Base-by-base conservation (phyloP, 345 rosid genomes). In the Noccaea caerulescens region DNA sequence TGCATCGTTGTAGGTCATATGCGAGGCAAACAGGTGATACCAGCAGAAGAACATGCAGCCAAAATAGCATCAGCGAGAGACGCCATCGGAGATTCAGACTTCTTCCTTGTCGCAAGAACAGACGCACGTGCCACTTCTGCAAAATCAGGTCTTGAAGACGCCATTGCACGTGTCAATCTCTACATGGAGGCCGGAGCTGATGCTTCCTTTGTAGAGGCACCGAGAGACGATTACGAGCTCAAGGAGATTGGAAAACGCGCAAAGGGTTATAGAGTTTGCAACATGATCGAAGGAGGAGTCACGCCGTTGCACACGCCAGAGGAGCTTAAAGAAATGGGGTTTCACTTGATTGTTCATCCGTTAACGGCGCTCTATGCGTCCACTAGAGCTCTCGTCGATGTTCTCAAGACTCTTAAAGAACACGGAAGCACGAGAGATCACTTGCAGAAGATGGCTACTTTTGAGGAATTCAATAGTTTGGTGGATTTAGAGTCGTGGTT, bases 271-370 rank as follows among this genome's bases (percentile, higher is more conserved):
- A 71, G 85, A 60, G 71, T 79, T 10, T 84, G 86, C 55, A 84
- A 86, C 69, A 79, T 82, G 88, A 57, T 82, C 50, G 88, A 82
- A 84, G 85, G 88, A 16, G 86, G 90, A 14, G 64, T 69, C 3
- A 84, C 88, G 3, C 86, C 86, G 1, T 68, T 86, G 74, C 87
- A 77, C 62, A 60, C 76, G 0, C 86, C 87, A n/a, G 79, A 84
- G 71, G 84, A 86, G 80, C 81, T 84, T 51, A 84, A 77, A 57
- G 83, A 66, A 25, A 80, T 84, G 86, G 83, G 86, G 0, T 86
- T 84, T 61, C 81, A 82, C 32, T 59, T 69, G 61, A 63, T 76
- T 13, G 69, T 68, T 65, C 67, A 62, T 52, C 54, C 78, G 2
- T 45, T 74, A 9, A 74, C 81, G 0, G 69, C 82, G 3, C 78